Conservation (phyloP, 2,329 filamentous ascomycete genomes). For the Fusarium sp. region DNA sequence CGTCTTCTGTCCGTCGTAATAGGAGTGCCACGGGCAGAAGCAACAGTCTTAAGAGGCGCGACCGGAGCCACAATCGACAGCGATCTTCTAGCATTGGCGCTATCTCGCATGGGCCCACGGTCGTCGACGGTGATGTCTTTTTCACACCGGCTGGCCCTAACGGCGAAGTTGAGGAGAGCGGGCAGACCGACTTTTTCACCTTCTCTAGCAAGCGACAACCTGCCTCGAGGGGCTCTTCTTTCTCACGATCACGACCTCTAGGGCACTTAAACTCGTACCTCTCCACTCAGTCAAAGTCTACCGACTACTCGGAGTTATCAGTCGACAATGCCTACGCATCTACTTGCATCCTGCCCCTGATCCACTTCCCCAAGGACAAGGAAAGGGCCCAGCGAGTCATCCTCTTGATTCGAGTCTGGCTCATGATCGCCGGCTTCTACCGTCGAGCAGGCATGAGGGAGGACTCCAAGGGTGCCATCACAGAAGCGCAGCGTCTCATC, state of each 20-base stretch:
- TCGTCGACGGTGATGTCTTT: conserved; percentile 63
- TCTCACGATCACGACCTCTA: conserved; percentile 57
- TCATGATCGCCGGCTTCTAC: conserved; percentile 90
- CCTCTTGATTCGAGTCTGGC: conserved; percentile 82
- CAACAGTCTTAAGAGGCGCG: conserved; percentile 64
- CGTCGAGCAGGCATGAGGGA: conserved; percentile 81
- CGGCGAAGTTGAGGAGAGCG: conserved; percentile 51
- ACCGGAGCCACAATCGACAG: conserved; percentile 61
- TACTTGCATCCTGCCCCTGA: conserved; percentile 60
- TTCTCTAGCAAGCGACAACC: conserved; percentile 55
- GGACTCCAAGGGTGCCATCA: conserved; percentile 81
- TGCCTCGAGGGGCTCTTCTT: conserved; percentile 53
- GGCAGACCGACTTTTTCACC: conserved; percentile 59
- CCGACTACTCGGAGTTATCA: conserved; percentile 54
- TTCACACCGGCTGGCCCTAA: conserved; percentile 58
- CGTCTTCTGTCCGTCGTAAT: conserved; percentile 46
- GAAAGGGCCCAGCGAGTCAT: conserved; percentile 61
- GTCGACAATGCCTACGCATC: conserved; percentile 57
- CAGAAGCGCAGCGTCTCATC: conserved; percentile 83
- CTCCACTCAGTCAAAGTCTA: conserved; percentile 54
- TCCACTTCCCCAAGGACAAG: conserved; percentile 67
- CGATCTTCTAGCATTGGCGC: conserved; percentile 58
- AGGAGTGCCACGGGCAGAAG: conserved; percentile 61
- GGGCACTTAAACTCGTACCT: conserved; percentile 60
- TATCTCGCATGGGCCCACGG: conserved; percentile 52